Conservation (phyloP, 2,329 filamentous ascomycete genomes). For the Sarocladium oryzae region DNA sequence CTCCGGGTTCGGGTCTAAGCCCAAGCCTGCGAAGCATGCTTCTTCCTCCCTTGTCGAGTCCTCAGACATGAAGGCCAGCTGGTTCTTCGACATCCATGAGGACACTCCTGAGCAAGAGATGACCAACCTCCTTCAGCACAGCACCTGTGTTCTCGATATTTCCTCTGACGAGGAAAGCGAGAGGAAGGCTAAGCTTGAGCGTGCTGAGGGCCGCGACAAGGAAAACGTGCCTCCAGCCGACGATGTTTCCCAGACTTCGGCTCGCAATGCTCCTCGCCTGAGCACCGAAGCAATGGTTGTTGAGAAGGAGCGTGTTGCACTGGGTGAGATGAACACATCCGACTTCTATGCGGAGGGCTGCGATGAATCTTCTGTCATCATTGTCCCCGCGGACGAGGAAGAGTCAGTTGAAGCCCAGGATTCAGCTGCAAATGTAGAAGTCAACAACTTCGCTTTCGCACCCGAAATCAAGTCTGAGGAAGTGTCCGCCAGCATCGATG, state of each 20-base stretch:
- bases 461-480: conserved; percentile 17
- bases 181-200: conserved; percentile 43
- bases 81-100: conserved; percentile 93
- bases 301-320: conserved; percentile 57
- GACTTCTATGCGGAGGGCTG: conserved; percentile 64
- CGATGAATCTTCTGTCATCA: conserved; percentile 53
- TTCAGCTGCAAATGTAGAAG: not conserved
- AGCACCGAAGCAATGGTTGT: conserved; percentile 46
- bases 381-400: conserved; percentile 57
- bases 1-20: conserved; percentile 48
- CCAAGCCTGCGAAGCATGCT: conserved; percentile 20
- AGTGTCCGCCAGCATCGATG: conserved; percentile 23
- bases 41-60: conserved; percentile 9
- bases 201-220: conserved; percentile 63
- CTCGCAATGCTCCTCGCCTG: conserved; percentile 19
- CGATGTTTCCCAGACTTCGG: conserved; percentile 52
- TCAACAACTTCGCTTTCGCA: not conserved
- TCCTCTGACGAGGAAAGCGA: conserved; percentile 76
- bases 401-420: conserved; percentile 16
- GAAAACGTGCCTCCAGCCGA: conserved; percentile 81
- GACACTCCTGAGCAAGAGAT: conserved; percentile 87
- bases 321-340: conserved; percentile 60
- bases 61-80: conserved; percentile 52
- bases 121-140: conserved; percentile 88
- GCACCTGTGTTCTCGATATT: conserved; percentile 79